phyloP scores from a whole-genome alignment of 2,329 filamentous ascomycete genomes.

The Fusarium sp. region DNA sequence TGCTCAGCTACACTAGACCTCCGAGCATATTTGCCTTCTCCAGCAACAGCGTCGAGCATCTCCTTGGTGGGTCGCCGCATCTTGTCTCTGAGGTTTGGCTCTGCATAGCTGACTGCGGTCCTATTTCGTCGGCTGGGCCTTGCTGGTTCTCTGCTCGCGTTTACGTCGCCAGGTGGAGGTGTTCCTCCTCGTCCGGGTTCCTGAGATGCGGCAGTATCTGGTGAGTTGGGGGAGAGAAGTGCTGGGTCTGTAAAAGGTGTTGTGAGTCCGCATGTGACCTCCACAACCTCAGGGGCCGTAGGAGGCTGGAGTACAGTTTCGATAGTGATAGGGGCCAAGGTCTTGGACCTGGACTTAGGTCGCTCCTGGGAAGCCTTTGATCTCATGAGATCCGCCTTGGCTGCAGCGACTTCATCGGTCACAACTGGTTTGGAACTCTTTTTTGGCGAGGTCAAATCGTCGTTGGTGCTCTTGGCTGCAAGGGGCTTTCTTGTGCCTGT shows the following conservation, averaged over 20 bases:
- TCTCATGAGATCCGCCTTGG: slow-evolving; percentile 52
- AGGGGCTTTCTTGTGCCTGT: slow-evolving; percentile 59
- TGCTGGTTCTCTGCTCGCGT: slow-evolving; percentile 64
- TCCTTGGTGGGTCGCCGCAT: slow-evolving; percentile 85
- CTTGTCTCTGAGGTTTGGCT: slow-evolving; percentile 83
- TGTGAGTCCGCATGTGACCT: slow-evolving; percentile 34
- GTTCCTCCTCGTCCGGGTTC: slow-evolving; percentile 60
- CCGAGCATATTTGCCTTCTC: slow-evolving; percentile 65
- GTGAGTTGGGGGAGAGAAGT: slow-evolving; percentile 60
- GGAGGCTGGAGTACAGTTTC: slow-evolving; percentile 31
- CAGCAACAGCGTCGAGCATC: slow-evolving; percentile 77
- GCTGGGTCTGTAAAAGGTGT: slow-evolving; percentile 52
- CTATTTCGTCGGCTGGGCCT: slow-evolving; percentile 75
- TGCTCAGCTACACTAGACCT: slow-evolving; percentile 53
- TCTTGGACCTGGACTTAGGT: slow-evolving; percentile 45
- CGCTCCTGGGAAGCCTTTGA: slow-evolving; percentile 43
- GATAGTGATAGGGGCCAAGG: slow-evolving; percentile 29
- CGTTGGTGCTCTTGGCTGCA: slow-evolving; percentile 68
- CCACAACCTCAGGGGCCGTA: slow-evolving; percentile 23
- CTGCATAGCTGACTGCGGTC: slow-evolving; percentile 79
- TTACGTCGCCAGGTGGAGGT: slow-evolving; percentile 69
- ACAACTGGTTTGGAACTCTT: slow-evolving; percentile 55
- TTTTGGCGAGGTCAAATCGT: slow-evolving; percentile 67
- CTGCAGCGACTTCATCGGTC: slow-evolving; percentile 52
- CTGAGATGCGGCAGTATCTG: slow-evolving; percentile 54